Evolutionary conservation across 2,329 filamentous ascomycete genomes (phyloP).

Genomic region (Pseudogymnoascus sp.): DNA sequence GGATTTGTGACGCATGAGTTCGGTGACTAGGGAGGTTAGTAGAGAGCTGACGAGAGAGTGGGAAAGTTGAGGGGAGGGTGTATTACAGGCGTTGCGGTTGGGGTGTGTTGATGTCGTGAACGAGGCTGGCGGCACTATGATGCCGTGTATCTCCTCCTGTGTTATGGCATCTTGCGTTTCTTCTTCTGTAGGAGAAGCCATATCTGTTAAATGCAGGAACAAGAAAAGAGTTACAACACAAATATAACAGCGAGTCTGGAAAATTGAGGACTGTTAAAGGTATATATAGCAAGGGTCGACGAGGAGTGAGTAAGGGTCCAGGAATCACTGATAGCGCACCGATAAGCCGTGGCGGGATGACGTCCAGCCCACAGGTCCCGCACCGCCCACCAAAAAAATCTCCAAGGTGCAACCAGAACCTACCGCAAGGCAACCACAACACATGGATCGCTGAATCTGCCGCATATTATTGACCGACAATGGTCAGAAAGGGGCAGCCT

Average conservation of each 20-base stretch:
- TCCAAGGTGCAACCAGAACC: not conserved
- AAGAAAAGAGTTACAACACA: not conserved
- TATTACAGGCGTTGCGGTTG: constrained; percentile 39
- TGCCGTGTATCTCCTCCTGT: constrained; percentile 35
- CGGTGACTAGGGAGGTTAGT: constrained; percentile 35
- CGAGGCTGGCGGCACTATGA: constrained; percentile 27
- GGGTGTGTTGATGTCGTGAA: constrained; percentile 10
- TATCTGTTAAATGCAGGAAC: not conserved
- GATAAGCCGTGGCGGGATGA: constrained; percentile 7
- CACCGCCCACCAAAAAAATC: constrained; percentile 1
- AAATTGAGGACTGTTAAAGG: not conserved
- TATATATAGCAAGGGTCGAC: not conserved
- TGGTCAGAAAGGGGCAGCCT: constrained; percentile 31
- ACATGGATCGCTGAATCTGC: constrained; percentile 10
- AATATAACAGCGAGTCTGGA: not conserved
- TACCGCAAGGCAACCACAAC: not conserved
- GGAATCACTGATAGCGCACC: not conserved
- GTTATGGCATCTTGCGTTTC: constrained; percentile 35
- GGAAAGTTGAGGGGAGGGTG: not conserved
- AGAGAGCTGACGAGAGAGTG: not conserved
- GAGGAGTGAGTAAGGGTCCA: not conserved
- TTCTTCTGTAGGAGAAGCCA: constrained; percentile 9
- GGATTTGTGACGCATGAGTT: constrained; percentile 39
- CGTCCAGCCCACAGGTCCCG: not conserved
- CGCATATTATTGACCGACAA: constrained; percentile 18